These are phyloP conservation scores for Graphilbum ipis-grandicollis DNA, from an alignment of 2,329 filamentous ascomycete species.

Conservation along the genomic window DNA sequence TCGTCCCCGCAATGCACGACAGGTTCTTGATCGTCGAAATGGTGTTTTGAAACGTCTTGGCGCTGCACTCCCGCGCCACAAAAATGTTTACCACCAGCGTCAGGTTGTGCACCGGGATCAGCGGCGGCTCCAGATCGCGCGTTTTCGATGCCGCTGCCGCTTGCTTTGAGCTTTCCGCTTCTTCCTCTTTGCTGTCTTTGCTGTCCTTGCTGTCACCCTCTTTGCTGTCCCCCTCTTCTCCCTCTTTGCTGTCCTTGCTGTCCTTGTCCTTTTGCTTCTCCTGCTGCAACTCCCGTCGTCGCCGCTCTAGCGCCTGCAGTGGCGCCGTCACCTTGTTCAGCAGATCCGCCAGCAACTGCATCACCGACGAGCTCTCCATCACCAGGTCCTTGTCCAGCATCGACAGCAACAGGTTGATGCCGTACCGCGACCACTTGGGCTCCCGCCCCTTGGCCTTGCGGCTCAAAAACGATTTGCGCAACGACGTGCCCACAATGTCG, in stretches of 20 bases:
- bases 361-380: slow-evolving; percentile 91
- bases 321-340: slow-evolving; percentile 80
- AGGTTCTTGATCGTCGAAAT: slow-evolving; percentile 98
- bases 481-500: slow-evolving; percentile 52
- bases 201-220: slow-evolving; percentile 3
- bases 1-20: slow-evolving; percentile 79
- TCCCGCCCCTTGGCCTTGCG: slow-evolving; percentile 69
- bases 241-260: slow-evolving; percentile 11
- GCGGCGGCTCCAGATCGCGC: slow-evolving; percentile 55
- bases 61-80: slow-evolving; percentile 87
- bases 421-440: slow-evolving; percentile 62
- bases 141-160: slow-evolving; percentile 18
- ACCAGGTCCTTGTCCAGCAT: slow-evolving; percentile 87
- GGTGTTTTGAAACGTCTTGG: slow-evolving; percentile 95
- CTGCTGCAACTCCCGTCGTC: slow-evolving; percentile 55
- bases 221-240: slow-evolving; percentile 9
- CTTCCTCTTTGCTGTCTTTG: background rate
- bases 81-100: slow-evolving; percentile 93
- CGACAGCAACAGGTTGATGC: slow-evolving; percentile 76
- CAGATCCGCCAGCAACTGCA: slow-evolving; percentile 80
- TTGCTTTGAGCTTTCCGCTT: slow-evolving; percentile 1
- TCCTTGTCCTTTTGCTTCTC: slow-evolving; percentile 18
- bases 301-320: slow-evolving; percentile 63
- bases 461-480: slow-evolving; percentile 58
- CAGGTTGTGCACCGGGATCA: slow-evolving; percentile 77